These are phyloP conservation scores for Pyrus hybrid DNA, from an alignment of 331 rosid genomes.

Conservation along the genomic window DNA sequence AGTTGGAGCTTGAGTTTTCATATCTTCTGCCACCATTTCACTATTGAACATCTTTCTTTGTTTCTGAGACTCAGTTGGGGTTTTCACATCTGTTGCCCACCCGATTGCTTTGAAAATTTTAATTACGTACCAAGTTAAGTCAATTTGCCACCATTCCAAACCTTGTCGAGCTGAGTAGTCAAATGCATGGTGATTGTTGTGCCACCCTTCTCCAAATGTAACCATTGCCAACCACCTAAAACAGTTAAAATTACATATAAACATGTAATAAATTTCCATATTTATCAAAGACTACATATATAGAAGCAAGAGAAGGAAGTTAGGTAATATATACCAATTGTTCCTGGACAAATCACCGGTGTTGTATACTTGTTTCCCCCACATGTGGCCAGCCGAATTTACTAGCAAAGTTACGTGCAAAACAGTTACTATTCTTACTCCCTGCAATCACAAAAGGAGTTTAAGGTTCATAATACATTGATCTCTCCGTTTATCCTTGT, in stretches of 20 bases:
- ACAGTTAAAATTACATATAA: neutral
- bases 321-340: constrained; percentile 45
- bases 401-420: constrained; percentile 69
- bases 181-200: constrained; percentile 91
- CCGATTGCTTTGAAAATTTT: constrained; percentile 53
- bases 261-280: neutral
- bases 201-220: constrained; percentile 94
- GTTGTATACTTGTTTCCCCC: constrained; percentile 67
- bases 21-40: neutral
- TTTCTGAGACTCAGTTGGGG: constrained; percentile 50
- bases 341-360: constrained; percentile 73
- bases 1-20: neutral
- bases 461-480: neutral
- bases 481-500: neutral
- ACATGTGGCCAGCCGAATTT: constrained; percentile 73
- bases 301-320: neutral
- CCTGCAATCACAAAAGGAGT: constrained; percentile 32
- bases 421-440: constrained; percentile 58
- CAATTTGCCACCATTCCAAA: constrained; percentile 86
- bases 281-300: neutral
- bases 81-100: constrained; percentile 57
- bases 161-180: constrained; percentile 90
- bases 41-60: constrained; percentile 32
- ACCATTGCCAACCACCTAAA: constrained; percentile 69
- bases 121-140: constrained; percentile 67